Base-by-base conservation (phyloP, 2,329 filamentous ascomycete genomes). In the Colletotrichum acutatum region DNA sequence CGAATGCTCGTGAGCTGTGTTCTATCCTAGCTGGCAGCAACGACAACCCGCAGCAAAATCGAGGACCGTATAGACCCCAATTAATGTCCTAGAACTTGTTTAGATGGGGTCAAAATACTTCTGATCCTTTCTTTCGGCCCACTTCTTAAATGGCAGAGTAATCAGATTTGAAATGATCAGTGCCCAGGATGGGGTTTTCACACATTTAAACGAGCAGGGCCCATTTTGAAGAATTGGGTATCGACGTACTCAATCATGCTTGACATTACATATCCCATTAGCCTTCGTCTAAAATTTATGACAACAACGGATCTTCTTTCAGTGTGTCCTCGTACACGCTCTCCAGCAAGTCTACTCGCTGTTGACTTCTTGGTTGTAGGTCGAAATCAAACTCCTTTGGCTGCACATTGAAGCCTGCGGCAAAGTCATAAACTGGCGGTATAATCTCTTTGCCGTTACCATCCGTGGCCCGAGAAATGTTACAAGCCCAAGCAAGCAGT, bases 401-500 rank as follows among this genome's bases (percentile, higher is more conserved):
- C 42, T 72, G 68, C 9, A 74, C 71, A 7, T 74, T 74, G 12
- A 74, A 74, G 3, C 71, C 71, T 4, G 67, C 68, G 0, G 72
- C 71, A 46, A 74, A 74, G 4, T 74, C 58, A 22, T 74, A 74
- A 0, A 63, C 11, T 5, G 71, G 68, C 28, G 71, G 71, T 14
- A 72, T 30, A 1, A 72, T 59, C 54, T 78, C 76, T 8, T 52
- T 26, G 8, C 77, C 78, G 0, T 74, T 74, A 0, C 9, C 54
- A 2, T 76, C 72, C 32, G 76, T 76, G n/a, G 76, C 76, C 68
- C 81, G 81, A 71, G 81, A 79, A 9, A 84, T 72, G 46, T 80
- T 54, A 28, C 84, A 81, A 0, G 78, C 79, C 80, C 82, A 84
- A 0, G 81, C 80, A 67, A 85, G 75, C 24, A 82, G 79, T 30